Conservation (phyloP, 108 stramenopile species). For the Seminavis robusta region DNA sequence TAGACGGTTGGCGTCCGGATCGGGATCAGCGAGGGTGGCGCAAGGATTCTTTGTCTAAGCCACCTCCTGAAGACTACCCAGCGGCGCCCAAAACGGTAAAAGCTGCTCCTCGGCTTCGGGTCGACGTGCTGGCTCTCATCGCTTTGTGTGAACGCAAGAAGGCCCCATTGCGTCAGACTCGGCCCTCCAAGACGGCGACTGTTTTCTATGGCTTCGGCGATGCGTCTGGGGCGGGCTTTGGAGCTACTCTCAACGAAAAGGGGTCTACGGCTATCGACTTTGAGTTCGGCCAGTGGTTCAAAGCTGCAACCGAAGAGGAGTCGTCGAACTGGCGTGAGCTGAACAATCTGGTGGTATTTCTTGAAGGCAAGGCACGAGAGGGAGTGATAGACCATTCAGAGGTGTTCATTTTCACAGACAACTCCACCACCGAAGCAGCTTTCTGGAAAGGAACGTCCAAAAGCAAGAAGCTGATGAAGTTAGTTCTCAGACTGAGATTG, state of each 20-base stretch:
- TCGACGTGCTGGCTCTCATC: slow-evolving; percentile 9
- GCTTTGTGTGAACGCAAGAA: background rate
- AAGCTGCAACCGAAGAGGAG: no score
- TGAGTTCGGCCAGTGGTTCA: no score
- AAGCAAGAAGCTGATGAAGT: background rate
- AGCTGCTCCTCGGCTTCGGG: slow-evolving; percentile 5
- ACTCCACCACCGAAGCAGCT: background rate
- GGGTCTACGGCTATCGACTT: no score
- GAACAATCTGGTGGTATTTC: slow-evolving; percentile 24
- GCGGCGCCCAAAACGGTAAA: no score
- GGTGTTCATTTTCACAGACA: slow-evolving; percentile 35
- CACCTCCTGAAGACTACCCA: background rate
- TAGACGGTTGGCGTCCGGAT: slow-evolving; percentile 25
- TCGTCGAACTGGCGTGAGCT: slow-evolving; percentile 30
- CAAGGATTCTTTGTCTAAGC: background rate
- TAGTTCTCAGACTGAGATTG: slow-evolving; percentile 1
- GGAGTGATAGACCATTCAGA: slow-evolving; percentile 4
- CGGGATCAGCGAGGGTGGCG: slow-evolving; percentile 48
- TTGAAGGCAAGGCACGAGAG: slow-evolving; percentile 14
- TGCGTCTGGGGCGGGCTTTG: slow-evolving; percentile 38
- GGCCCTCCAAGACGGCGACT: no score
- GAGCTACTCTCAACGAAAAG: no score
- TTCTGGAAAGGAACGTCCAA: background rate
- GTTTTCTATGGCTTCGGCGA: slow-evolving; percentile 55
- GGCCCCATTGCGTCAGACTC: no score